A percentile compares a stretch with the other conserved stretches of the same genome.
Evolutionary conservation across 352 stramenopile genomes (phyloP).

Genomic region (Globisporangium barbulae): DNA sequence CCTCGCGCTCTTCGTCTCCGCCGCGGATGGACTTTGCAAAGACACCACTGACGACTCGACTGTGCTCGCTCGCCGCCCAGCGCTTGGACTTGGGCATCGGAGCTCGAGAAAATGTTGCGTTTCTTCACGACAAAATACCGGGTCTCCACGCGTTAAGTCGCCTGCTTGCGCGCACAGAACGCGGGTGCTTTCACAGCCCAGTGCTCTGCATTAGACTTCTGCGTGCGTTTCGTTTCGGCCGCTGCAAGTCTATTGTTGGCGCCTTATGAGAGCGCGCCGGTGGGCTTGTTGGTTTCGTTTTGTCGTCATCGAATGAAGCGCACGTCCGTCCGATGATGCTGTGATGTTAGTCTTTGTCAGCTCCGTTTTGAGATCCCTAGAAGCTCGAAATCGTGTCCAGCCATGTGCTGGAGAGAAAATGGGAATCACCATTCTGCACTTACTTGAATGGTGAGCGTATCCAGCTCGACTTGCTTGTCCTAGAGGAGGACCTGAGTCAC

Average conservation of each 20-base stretch:
- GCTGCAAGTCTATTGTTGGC: not conserved
- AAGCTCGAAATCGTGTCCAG: not conserved
- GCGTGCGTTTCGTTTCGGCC: too few relatives aligned
- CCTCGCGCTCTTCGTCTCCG: conserved; percentile 15
- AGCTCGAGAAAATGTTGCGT: not conserved
- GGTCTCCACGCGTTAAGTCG: not conserved
- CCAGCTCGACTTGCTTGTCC: too few relatives aligned
- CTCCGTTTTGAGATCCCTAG: not conserved
- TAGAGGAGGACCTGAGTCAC: too few relatives aligned
- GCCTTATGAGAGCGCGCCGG: not conserved
- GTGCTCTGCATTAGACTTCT: not conserved
- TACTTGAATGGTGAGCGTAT: too few relatives aligned
- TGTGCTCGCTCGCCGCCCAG: conserved; percentile 20
- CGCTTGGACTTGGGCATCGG: conserved; percentile 18
- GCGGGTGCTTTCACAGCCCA: not conserved
- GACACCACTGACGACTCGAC: conserved; percentile 17
- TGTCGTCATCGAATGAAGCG: not conserved
- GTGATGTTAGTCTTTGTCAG: too few relatives aligned
- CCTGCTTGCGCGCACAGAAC: not conserved
- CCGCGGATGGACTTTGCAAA: conserved; percentile 20
- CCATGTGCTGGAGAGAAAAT: too few relatives aligned
- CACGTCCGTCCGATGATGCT: too few relatives aligned
- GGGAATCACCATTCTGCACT: too few relatives aligned
- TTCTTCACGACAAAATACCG: not conserved
- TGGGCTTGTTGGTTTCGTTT: conserved; percentile 1